These are phyloP conservation scores for Cladosporium sp. DNA, from an alignment of 2,329 filamentous ascomycete species.

Conservation along the genomic window DNA sequence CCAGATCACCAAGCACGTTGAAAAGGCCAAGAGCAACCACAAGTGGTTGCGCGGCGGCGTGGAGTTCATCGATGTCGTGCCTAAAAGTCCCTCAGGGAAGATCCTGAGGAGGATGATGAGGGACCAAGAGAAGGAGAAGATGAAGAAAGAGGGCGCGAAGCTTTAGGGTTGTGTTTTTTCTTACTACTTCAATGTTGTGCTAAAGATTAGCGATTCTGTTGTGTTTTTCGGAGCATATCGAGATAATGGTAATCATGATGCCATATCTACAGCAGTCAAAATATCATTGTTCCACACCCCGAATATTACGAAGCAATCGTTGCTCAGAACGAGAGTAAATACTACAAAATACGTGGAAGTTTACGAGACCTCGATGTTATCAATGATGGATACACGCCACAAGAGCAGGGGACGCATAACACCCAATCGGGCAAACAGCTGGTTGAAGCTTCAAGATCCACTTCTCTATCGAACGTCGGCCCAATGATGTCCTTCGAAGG, in stretches of 20 bases:
- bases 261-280: background rate
- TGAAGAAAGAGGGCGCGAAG: conserved; percentile 65
- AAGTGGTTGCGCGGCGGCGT: conserved; percentile 64
- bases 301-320: too few relatives aligned
- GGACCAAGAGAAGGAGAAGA: conserved; percentile 70
- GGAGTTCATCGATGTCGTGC: conserved; percentile 57
- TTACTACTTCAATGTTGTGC: background rate
- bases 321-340: too few relatives aligned
- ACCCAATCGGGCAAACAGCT: background rate
- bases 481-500: background rate
- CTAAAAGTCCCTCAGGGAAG: conserved; percentile 64
- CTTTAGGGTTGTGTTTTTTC: conserved; percentile 46
- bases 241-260: conserved; percentile 1
- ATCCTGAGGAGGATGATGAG: conserved; percentile 64
- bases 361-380: too few relatives aligned
- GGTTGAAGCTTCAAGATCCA: conserved; percentile 1
- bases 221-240: background rate
- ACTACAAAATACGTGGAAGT: too few relatives aligned
- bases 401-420: background rate
- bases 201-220: background rate
- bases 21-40: conserved; percentile 61
- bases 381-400: too few relatives aligned
- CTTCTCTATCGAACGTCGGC: background rate
- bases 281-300: background rate
- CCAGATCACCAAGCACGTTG: conserved; percentile 59